Evolutionary conservation across 192 early-diverging fungal genomes (phyloP).

Genomic region (Coemansia sp.): DNA sequence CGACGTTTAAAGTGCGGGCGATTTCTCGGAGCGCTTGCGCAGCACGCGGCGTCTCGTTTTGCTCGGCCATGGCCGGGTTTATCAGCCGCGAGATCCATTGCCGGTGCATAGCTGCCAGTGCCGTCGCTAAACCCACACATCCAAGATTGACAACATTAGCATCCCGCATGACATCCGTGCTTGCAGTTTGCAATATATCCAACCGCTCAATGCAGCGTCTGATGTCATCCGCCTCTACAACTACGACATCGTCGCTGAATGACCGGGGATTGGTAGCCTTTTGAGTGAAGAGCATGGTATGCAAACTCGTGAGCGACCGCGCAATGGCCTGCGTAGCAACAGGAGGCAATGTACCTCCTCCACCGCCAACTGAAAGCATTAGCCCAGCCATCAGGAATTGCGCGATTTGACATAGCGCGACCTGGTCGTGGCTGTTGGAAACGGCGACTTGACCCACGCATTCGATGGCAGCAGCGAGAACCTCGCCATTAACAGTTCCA

Average conservation of each 20-base stretch:
- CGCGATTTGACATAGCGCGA: slow-evolving; percentile 7
- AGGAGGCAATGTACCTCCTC: not conserved
- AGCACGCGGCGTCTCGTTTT: slow-evolving; percentile 24
- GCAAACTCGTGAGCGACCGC: slow-evolving; percentile 12
- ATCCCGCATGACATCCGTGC: not conserved
- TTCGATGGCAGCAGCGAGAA: slow-evolving; percentile 32
- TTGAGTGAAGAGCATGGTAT: not conserved
- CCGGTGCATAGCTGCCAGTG: slow-evolving; percentile 36
- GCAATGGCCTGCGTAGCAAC: slow-evolving; percentile 16
- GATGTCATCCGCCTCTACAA: slow-evolving; percentile 30
- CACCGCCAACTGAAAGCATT: not conserved
- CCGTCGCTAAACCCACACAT: slow-evolving; percentile 18
- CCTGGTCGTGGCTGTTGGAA: slow-evolving; percentile 20
- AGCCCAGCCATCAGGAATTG: slow-evolving; percentile 29
- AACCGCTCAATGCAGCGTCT: slow-evolving; percentile 39
- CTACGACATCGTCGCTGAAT: slow-evolving; percentile 19
- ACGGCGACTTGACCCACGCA: slow-evolving; percentile 17
- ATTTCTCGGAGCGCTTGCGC: slow-evolving; percentile 23
- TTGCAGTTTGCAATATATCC: slow-evolving; percentile 14
- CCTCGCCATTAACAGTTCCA: slow-evolving; percentile 3
- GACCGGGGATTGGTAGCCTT: not conserved
- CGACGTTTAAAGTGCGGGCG: slow-evolving; percentile 13
- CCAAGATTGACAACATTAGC: not conserved
- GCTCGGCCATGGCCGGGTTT: slow-evolving; percentile 28
- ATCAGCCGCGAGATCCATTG: slow-evolving; percentile 28